Conservation (phyloP, 768 basidiomycete genomes). For the Antrodiella citrinella region DNA sequence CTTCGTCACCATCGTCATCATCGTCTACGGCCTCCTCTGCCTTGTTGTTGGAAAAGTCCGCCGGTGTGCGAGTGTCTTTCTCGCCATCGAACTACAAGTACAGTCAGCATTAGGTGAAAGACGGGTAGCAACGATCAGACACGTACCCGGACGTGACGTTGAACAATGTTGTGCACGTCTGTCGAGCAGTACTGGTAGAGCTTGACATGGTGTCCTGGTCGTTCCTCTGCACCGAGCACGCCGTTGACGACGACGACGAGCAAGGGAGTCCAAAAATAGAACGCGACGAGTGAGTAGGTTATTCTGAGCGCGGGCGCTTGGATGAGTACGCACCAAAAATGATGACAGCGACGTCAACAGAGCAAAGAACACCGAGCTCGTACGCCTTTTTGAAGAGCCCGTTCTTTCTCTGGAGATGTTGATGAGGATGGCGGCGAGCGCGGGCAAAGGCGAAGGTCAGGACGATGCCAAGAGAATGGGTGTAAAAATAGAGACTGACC, state of each 20-base stretch:
- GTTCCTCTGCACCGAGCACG: constrained; percentile 45
- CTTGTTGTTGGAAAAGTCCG: constrained; percentile 38
- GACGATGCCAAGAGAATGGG: constrained; percentile 46
- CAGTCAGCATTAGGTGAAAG: not conserved
- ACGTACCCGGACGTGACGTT: constrained; percentile 52
- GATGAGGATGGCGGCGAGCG: constrained; percentile 11
- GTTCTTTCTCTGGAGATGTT: constrained; percentile 61
- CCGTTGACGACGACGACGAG: constrained; percentile 2
- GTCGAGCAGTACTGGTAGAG: constrained; percentile 75
- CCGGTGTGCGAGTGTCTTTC: constrained; percentile 38
- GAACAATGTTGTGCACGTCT: constrained; percentile 62
- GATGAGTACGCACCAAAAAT: constrained; percentile 57
- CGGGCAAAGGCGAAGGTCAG: constrained; percentile 30
- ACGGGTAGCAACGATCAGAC: not conserved
- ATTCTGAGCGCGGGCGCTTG: constrained; percentile 7
- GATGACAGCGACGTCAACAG: constrained; percentile 82
- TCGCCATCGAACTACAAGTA: constrained; percentile 40
- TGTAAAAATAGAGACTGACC: constrained; percentile 39
- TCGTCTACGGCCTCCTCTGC: constrained; percentile 21
- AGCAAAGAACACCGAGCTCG: constrained; percentile 85
- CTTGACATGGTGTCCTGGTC: constrained; percentile 71
- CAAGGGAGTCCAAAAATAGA: constrained; percentile 8
- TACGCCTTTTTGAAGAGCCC: constrained; percentile 90
- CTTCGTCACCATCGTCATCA: constrained; percentile 33
- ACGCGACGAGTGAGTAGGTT: not conserved